Percentiles rank a stretch among this genome's conserved stretches.
These are phyloP conservation scores for Ophiostoma ips DNA, from an alignment of 2,329 filamentous ascomycete species.

Conservation along the genomic window DNA sequence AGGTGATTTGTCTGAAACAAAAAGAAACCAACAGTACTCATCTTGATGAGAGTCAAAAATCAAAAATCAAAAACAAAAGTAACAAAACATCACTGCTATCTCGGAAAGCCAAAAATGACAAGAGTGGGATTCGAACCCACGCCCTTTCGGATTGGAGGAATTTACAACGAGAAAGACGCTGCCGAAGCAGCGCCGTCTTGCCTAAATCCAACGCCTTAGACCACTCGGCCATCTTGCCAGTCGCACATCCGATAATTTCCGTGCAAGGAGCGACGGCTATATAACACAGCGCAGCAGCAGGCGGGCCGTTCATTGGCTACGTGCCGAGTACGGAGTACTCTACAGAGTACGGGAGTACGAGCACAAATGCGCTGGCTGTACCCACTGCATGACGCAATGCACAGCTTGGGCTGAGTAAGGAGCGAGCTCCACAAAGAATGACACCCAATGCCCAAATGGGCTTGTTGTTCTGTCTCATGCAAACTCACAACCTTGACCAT, in stretches of 20 bases:
- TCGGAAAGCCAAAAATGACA: conserved; percentile 10
- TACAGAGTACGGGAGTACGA: too few relatives aligned
- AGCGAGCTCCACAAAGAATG: too few relatives aligned
- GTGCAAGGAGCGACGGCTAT: background rate
- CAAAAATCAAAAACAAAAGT: background rate
- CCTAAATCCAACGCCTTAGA: conserved; percentile 18
- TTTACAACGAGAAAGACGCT: background rate
- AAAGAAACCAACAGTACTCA: too few relatives aligned
- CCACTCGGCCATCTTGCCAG: conserved; percentile 17
- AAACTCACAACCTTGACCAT: background rate
- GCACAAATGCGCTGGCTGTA: too few relatives aligned
- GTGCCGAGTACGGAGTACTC: too few relatives aligned
- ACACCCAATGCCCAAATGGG: too few relatives aligned
- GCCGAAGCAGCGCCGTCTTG: background rate
- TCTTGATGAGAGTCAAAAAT: too few relatives aligned
- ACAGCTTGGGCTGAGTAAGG: too few relatives aligned
- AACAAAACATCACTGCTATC: background rate
- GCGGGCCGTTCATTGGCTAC: background rate
- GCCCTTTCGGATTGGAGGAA: conserved; percentile 16
- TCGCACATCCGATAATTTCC: conserved; percentile 8
- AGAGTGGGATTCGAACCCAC: conserved; percentile 17
- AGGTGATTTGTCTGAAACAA: too few relatives aligned
- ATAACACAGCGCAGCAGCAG: background rate
- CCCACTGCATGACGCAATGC: too few relatives aligned
- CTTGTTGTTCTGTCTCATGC: too few relatives aligned